Percentiles rank a stretch among this genome's conserved stretches.
phyloP scores from a whole-genome alignment of 352 stramenopile genomes.

The Pelagophyceae sp. region DNA sequence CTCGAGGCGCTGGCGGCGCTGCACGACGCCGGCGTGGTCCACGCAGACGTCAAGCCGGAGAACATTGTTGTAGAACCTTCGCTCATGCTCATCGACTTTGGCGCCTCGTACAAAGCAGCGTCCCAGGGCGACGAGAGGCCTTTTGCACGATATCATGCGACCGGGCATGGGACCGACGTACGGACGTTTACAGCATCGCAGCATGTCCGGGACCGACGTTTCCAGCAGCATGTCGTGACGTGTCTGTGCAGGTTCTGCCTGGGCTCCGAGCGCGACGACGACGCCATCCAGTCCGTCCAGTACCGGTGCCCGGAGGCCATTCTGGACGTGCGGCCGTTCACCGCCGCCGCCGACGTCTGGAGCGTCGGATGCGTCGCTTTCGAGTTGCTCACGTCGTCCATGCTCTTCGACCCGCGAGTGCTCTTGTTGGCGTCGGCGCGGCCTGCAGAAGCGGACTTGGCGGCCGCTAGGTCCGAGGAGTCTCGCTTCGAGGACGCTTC shows the following conservation, averaged over 20 bases:
- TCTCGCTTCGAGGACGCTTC: not conserved
- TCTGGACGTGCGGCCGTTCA: slow-evolving; percentile 10
- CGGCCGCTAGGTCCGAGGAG: not conserved
- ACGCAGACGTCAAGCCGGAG: slow-evolving; percentile 19
- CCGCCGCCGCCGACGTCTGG: slow-evolving; percentile 23
- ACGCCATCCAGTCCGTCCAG: too few relatives aligned
- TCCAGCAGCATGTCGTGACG: too few relatives aligned
- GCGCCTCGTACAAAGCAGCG: not conserved
- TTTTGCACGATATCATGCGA: too few relatives aligned
- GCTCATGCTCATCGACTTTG: not conserved
- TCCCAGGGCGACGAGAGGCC: slow-evolving; percentile 75
- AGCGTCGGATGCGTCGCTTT: slow-evolving; percentile 26
- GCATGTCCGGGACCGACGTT: slow-evolving; percentile 86
- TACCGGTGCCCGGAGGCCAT: slow-evolving; percentile 55
- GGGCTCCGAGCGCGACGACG: not conserved
- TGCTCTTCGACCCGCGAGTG: slow-evolving; percentile 22
- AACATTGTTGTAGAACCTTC: too few relatives aligned
- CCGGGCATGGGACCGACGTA: too few relatives aligned
- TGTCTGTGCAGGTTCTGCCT: too few relatives aligned
- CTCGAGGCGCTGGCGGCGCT: not conserved
- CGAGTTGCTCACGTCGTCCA: slow-evolving; percentile 22
- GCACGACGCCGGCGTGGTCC: not conserved
- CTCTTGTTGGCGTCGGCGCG: not conserved
- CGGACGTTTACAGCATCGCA: slow-evolving; percentile 88
- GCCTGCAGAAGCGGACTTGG: not conserved